A percentile compares a stretch with the other conserved stretches of the same genome.
Evolutionary conservation across 768 basidiomycete genomes (phyloP).

Genomic region (Hygrophorus russula): DNA sequence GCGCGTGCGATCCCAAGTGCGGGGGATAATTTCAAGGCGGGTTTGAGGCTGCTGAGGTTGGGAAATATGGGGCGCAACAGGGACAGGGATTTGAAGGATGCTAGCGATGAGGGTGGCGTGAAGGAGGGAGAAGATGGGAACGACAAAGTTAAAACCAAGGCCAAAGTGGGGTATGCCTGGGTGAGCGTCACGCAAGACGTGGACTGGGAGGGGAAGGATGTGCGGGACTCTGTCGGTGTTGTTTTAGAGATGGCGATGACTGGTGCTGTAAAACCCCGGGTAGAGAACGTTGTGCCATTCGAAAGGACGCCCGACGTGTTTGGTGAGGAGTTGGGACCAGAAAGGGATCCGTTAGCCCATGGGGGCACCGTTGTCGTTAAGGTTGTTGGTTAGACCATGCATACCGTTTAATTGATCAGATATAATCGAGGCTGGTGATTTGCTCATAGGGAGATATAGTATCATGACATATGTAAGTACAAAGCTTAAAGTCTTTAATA

Average conservation of each 20-base stretch:
- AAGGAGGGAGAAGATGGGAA: constrained; percentile 4
- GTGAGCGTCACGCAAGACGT: constrained; percentile 72
- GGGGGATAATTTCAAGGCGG: constrained; percentile 63
- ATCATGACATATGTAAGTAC: too few species aligned
- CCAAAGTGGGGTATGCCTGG: constrained; percentile 68
- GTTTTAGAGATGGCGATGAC: constrained; percentile 31
- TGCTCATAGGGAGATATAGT: too few species aligned
- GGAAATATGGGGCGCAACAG: constrained; percentile 9
- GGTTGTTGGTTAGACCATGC: constrained; percentile 21
- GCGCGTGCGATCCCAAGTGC: constrained; percentile 56
- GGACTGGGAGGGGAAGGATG: constrained; percentile 73
- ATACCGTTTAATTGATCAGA: too few species aligned
- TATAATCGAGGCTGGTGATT: too few species aligned
- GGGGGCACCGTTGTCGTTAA: constrained; percentile 36
- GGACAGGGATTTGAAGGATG: constrained; percentile 3
- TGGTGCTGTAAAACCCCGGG: constrained; percentile 29
- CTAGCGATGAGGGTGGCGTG: background rate
- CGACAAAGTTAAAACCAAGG: constrained; percentile 14
- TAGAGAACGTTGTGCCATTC: constrained; percentile 40
- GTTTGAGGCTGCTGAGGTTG: constrained; percentile 49
- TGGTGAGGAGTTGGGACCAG: constrained; percentile 12
- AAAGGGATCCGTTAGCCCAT: constrained; percentile 22
- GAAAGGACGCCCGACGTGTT: constrained; percentile 46
- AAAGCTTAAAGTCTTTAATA: too few species aligned
- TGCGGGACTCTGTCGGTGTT: constrained; percentile 36